Conservation (phyloP, 2,329 filamentous ascomycete genomes). For the Allantophomopsis cytisporea region DNA sequence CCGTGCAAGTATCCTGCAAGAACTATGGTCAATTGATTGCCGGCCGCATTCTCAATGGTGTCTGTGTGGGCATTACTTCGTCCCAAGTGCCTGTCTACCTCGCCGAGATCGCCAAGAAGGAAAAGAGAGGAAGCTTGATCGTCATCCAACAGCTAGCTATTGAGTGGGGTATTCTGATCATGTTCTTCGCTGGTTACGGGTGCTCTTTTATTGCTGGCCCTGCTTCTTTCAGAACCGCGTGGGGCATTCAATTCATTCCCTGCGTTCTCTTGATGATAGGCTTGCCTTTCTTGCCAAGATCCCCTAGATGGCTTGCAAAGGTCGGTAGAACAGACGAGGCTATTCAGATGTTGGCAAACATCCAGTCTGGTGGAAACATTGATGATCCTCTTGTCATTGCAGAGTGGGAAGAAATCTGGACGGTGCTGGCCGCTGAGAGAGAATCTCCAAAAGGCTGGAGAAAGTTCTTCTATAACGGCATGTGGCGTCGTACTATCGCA, state of each 20-base stretch:
- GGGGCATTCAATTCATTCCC: slow-evolving; percentile 32
- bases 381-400: slow-evolving; percentile 39
- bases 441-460: slow-evolving; percentile 19
- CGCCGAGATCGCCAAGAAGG: slow-evolving; percentile 37
- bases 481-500: slow-evolving; percentile 43
- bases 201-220: slow-evolving; percentile 26
- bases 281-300: slow-evolving; percentile 30
- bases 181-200: slow-evolving; percentile 34
- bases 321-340: slow-evolving; percentile 31
- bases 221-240: slow-evolving; percentile 34
- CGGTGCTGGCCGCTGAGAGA: slow-evolving; percentile 17
- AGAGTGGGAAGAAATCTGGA: slow-evolving; percentile 39
- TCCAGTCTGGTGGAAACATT: slow-evolving; percentile 41
- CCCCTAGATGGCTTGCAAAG: slow-evolving; percentile 35
- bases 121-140: slow-evolving; percentile 27
- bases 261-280: slow-evolving; percentile 26
- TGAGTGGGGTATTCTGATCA: slow-evolving; percentile 31
- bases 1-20: slow-evolving; percentile 37
- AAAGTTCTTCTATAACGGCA: slow-evolving; percentile 34
- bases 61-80: slow-evolving; percentile 60
- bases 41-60: slow-evolving; percentile 57
- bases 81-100: slow-evolving; percentile 62
- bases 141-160: slow-evolving; percentile 31
- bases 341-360: slow-evolving; percentile 33
- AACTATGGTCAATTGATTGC: slow-evolving; percentile 52